A percentile compares a stretch with the other conserved stretches of the same genome.
Conservation (phyloP, 2,329 filamentous ascomycete genomes). For the Malbranchea zuffiana region DNA sequence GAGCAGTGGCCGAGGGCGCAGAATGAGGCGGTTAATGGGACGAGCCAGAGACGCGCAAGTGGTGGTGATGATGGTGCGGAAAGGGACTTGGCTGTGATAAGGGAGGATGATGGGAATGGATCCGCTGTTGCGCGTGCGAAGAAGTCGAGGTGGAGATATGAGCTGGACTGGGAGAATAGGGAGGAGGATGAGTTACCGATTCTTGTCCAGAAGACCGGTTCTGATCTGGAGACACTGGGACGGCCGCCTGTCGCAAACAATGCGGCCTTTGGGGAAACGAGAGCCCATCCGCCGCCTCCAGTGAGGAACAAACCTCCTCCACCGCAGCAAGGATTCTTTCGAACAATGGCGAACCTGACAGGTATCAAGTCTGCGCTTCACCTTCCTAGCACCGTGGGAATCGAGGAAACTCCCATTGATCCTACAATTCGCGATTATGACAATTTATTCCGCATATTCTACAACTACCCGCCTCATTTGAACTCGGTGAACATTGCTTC, state of each 20-base stretch:
- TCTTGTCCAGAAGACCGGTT: constrained; percentile 66
- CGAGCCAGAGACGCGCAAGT: constrained; percentile 24
- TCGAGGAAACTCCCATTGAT: constrained; percentile 49
- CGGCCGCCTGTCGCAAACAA: constrained; percentile 24
- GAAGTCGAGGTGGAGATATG: constrained; percentile 69
- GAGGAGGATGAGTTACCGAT: constrained; percentile 70
- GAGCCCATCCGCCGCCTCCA: constrained; percentile 34
- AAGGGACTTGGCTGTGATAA: constrained; percentile 26
- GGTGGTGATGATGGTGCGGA: constrained; percentile 40
- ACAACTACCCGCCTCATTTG: constrained; percentile 75
- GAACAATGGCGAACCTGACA: constrained; percentile 71
- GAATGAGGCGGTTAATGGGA: constrained; percentile 15
- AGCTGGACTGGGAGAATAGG: constrained; percentile 63
- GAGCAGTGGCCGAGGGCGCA: constrained; percentile 57
- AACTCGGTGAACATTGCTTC: constrained; percentile 82
- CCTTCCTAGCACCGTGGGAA: constrained; percentile 39
- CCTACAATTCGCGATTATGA: constrained; percentile 86
- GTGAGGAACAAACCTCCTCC: constrained; percentile 52
- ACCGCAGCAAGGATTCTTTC: constrained; percentile 63
- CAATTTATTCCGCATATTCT: constrained; percentile 90
- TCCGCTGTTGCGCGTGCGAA: constrained; percentile 33
- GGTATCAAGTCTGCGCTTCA: constrained; percentile 44
- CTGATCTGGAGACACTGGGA: constrained; percentile 5
- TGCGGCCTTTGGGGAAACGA: constrained; percentile 48
- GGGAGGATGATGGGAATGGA: constrained; percentile 19